A percentile compares a stretch with the other conserved stretches of the same genome.
Conservation (phyloP, 768 basidiomycete genomes). For the Russula sp. region DNA sequence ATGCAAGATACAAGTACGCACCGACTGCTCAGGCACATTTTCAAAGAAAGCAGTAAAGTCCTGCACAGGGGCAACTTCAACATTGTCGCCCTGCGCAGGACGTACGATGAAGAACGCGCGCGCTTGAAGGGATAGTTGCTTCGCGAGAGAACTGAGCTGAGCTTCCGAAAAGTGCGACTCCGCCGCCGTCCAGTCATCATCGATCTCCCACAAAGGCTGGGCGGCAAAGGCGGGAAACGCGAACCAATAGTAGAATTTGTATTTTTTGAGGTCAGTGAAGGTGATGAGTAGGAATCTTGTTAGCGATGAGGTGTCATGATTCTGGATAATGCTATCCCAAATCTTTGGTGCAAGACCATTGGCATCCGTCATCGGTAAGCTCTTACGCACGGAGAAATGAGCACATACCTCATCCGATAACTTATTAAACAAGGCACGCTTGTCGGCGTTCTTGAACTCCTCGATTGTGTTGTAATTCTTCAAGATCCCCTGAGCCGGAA, state of each 20-base stretch:
- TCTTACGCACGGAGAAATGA: neutral
- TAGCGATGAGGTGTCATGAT: conserved; percentile 54
- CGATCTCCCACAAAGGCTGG: conserved; percentile 88
- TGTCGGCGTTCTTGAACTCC: conserved; percentile 88
- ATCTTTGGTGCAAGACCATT: conserved; percentile 46
- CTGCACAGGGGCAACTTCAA: conserved; percentile 53
- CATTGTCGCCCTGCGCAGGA: conserved; percentile 34
- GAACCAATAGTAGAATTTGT: conserved; percentile 98
- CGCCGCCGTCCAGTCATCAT: conserved; percentile 58
- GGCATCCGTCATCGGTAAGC: neutral
- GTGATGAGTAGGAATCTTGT: conserved; percentile 87
- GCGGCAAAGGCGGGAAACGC: conserved; percentile 90
- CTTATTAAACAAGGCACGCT: conserved; percentile 78
- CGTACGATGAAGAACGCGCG: conserved; percentile 65
- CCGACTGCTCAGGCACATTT: conserved; percentile 42
- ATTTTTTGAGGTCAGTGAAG: conserved; percentile 97
- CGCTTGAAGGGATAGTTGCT: conserved; percentile 43
- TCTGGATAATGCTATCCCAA: conserved; percentile 58
- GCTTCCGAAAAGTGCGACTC: conserved; percentile 44
- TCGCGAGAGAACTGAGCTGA: conserved; percentile 43
- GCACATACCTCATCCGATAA: conserved; percentile 60
- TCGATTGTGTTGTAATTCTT: conserved; percentile 98
- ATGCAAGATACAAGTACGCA: conserved; percentile 37
- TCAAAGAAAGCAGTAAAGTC: conserved; percentile 59
- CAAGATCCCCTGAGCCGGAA: conserved; percentile 59